Conservation (phyloP, 2,329 filamentous ascomycete genomes). For the Myriosclerotinia curreyana region DNA sequence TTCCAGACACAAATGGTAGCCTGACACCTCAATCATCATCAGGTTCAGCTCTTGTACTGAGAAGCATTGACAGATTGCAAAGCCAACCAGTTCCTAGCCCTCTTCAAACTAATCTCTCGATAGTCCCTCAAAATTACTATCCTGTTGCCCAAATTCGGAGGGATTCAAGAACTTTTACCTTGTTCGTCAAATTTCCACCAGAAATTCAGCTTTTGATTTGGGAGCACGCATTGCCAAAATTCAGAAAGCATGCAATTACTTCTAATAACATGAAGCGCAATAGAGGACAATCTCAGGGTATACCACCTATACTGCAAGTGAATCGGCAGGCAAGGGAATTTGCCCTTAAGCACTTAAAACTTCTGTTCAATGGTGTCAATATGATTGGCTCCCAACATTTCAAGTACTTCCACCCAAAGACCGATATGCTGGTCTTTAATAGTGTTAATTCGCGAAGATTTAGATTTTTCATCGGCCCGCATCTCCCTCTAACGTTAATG, state of each 20-base stretch:
- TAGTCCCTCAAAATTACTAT: too few relatives aligned
- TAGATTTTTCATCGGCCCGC: background rate
- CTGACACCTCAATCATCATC: background rate
- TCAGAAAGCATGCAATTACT: too few relatives aligned
- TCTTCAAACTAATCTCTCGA: background rate
- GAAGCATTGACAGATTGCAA: background rate
- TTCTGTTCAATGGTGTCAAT: background rate
- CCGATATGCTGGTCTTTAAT: background rate
- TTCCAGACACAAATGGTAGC: background rate
- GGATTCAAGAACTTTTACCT: background rate
- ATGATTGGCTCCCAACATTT: background rate
- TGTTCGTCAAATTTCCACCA: background rate
- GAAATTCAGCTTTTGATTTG: background rate
- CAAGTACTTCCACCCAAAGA: background rate
- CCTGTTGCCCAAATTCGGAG: too few relatives aligned
- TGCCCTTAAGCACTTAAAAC: background rate
- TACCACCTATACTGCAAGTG: background rate
- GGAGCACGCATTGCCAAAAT: background rate
- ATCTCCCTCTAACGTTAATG: background rate
- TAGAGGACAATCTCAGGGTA: background rate
- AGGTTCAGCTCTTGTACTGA: background rate
- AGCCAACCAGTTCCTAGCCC: too few relatives aligned
- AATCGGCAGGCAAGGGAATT: background rate
- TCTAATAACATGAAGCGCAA: too few relatives aligned
- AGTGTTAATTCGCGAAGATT: background rate